phyloP scores from a whole-genome alignment of 345 rosid species.

The Cardamine chenopodiifolia region DNA sequence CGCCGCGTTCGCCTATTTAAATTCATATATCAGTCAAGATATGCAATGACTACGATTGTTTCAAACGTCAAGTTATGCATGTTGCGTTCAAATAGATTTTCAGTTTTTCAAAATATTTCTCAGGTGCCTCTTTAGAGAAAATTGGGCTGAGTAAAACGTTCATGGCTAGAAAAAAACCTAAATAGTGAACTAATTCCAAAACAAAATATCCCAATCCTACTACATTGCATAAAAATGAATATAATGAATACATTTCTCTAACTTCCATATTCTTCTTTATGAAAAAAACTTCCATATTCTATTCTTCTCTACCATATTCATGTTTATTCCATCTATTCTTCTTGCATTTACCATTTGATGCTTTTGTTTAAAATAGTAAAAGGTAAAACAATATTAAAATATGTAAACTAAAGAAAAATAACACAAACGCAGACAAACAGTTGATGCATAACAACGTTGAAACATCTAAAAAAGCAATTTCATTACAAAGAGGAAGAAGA shows the following conservation, averaged over 20 bases:
- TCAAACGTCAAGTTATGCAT: background rate
- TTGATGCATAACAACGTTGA: background rate
- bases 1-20: conserved; percentile 72
- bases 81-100: background rate
- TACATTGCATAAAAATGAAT: background rate
- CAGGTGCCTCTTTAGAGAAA: no score
- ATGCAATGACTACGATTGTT: background rate
- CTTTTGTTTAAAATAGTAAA: background rate
- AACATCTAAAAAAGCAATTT: background rate
- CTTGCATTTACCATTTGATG: background rate
- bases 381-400: background rate
- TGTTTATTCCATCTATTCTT: background rate
- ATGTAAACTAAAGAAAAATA: background rate
- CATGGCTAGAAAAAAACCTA: background rate
- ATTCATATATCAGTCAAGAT: background rate
- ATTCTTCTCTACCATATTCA: background rate
- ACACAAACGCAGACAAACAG: background rate
- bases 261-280: background rate
- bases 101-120: no score
- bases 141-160: no score
- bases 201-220: background rate
- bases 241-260: background rate
- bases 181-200: background rate
- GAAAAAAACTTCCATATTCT: background rate
- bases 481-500: background rate